phyloP scores from a whole-genome alignment of 371 early-diverging fungal genomes.

The Haplosporangium sp. region DNA sequence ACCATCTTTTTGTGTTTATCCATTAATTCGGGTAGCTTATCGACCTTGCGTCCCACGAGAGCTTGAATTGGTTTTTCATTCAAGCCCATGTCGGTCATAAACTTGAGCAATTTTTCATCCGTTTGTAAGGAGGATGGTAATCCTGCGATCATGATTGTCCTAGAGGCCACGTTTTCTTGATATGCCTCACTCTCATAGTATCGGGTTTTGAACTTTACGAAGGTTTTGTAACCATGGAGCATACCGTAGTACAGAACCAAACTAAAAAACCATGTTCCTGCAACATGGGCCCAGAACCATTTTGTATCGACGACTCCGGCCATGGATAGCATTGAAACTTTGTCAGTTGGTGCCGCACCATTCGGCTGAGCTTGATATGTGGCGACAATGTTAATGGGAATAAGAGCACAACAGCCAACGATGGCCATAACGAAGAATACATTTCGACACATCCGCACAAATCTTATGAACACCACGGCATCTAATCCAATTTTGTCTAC shows the following conservation, averaged over 20 bases:
- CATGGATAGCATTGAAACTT: conserved; percentile 59
- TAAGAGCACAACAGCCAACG: conserved; percentile 69
- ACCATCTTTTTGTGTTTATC: conserved; percentile 79
- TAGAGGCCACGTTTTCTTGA: conserved; percentile 69
- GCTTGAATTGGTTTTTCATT: conserved; percentile 68
- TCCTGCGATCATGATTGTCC: conserved; percentile 78
- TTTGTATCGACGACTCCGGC: conserved; percentile 31
- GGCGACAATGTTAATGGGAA: conserved; percentile 73
- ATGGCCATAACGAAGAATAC: conserved; percentile 69
- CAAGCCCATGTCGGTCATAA: conserved; percentile 62
- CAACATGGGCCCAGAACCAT: conserved; percentile 74
- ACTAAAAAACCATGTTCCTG: conserved; percentile 69
- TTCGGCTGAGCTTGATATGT: conserved; percentile 51
- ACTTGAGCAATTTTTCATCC: conserved; percentile 65
- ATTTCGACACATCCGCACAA: conserved; percentile 70
- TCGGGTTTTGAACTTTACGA: conserved; percentile 63
- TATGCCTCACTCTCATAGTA: conserved; percentile 74
- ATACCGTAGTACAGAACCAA: conserved; percentile 61
- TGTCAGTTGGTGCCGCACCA: conserved; percentile 34
- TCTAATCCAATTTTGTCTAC: conserved; percentile 82
- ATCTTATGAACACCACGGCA: conserved; percentile 82
- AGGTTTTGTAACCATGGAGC: conserved; percentile 63
- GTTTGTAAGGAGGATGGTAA: conserved; percentile 72
- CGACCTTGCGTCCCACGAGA: conserved; percentile 77
- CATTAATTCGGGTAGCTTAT: conserved; percentile 73